Base-by-base conservation (phyloP, 2,329 filamentous ascomycete genomes). In the Lasiodiplodia theobromae region DNA sequence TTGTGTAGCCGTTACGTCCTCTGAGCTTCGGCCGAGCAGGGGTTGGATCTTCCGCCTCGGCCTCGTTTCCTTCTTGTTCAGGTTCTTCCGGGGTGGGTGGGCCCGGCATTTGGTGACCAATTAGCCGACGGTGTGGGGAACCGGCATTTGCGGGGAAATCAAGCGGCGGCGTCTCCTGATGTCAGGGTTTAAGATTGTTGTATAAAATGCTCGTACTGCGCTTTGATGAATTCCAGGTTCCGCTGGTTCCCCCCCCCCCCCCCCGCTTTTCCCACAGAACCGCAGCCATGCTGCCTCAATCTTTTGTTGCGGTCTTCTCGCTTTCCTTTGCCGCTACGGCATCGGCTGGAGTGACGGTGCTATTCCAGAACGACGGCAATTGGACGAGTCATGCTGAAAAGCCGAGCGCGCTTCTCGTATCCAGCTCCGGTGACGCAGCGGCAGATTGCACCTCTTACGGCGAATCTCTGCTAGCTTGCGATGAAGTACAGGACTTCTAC, bases 311-410 rank as follows among this genome's bases (percentile, higher is more conserved):
- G 7, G 18, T 31, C 18, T 5, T 23, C 2, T 3, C 31, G 12
- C 12, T 64, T 16, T 44, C 60, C 34, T 16, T 18, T 21, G 38
- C 21, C 11, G 25, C 51, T 5, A 44, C 28, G 11, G 28, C 31
- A 4, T 51, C 60, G 11, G 23, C n/a, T 11, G 60, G 28, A n/a
- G 60, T 52, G 25, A 31, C 60, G 4, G 44, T 64, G 25, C 60
- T 64, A 21, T 64, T 64, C 60, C 60, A 64, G n/a, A 64, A 64
- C 18, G 47, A 64, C 23, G 60, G 60, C 47, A 64, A 64, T 25
- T 64, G 44, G 60, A 64, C 60, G 60, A 64, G 60, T 25, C 60
- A 64, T 64, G 60, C 60, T 12, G 60, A 64, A 0, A 64, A 47
- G 25, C 60, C 47, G 11, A 64, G 60, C 28, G 60, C 60, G 1